Conservation (phyloP, 1,284 basidiomycete species). For the Ustilago vetiveriae region DNA sequence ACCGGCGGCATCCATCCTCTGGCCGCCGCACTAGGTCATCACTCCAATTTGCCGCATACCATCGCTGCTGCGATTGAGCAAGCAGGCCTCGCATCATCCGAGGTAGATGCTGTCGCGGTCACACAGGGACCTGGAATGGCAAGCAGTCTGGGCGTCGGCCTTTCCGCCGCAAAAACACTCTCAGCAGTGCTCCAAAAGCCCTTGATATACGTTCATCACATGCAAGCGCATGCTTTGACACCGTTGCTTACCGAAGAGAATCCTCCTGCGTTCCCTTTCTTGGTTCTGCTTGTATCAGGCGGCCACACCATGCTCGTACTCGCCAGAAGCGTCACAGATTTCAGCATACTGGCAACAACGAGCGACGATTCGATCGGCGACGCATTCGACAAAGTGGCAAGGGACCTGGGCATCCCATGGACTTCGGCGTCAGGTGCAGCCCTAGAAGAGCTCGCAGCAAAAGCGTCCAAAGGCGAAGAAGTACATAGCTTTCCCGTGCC, state of each 20-base stretch:
- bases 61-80: constrained; percentile 45
- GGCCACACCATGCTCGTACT: constrained; percentile 65
- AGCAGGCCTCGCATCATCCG: constrained; percentile 16
- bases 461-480: no score
- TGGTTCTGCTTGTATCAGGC: constrained; percentile 62
- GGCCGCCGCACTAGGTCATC: constrained; percentile 53
- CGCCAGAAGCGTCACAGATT: constrained; percentile 33
- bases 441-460: constrained; percentile 38
- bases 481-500: constrained; percentile 40
- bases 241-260: constrained; percentile 35
- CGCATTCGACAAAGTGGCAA: constrained; percentile 63
- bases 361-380: constrained; percentile 64
- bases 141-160: constrained; percentile 54
- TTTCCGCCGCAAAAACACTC: constrained; percentile 58
- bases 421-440: constrained; percentile 57
- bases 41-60: constrained; percentile 50
- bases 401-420: constrained; percentile 57
- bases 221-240: constrained; percentile 54
- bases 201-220: constrained; percentile 63
- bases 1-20: constrained; percentile 63
- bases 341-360: constrained; percentile 57
- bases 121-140: constrained; percentile 65
- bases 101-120: constrained; percentile 64
- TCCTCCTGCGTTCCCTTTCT: constrained; percentile 57
- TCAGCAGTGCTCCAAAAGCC: constrained; percentile 52